Percentiles rank a stretch among this genome's conserved stretches.
These are phyloP conservation scores for Phytophthora citrophthora DNA, from an alignment of 352 stramenopile genomes.

Conservation along the genomic window DNA sequence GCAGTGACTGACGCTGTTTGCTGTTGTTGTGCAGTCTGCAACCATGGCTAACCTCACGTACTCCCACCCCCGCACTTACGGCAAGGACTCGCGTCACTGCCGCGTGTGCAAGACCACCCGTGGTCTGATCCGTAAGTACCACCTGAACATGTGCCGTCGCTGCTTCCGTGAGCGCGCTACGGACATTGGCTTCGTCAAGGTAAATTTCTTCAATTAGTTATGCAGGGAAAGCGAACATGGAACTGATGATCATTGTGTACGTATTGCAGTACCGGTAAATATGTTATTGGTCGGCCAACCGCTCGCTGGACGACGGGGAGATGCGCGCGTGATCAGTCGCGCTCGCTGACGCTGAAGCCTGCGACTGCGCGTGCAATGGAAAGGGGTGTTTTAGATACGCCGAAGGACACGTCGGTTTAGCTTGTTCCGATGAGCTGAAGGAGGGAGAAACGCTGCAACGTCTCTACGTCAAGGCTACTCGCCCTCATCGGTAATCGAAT, in stretches of 20 bases:
- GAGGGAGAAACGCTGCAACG: conserved; percentile 22
- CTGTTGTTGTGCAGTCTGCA: conserved; percentile 53
- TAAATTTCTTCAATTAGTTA: conserved; percentile 38
- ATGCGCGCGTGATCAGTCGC: conserved; percentile 36
- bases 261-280: conserved; percentile 70
- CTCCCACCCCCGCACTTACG: conserved; percentile 88
- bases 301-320: conserved; percentile 37
- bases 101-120: conserved; percentile 91
- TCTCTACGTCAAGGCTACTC: conserved; percentile 11
- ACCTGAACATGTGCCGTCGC: conserved; percentile 96
- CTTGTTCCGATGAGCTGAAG: conserved; percentile 24
- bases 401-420: conserved; percentile 58
- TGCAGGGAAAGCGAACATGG: neutral
- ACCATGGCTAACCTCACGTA: conserved; percentile 92
- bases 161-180: conserved; percentile 96
- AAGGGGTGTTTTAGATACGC: conserved; percentile 62
- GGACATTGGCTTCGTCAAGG: conserved; percentile 97
- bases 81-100: conserved; percentile 92
- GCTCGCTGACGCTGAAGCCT: conserved; percentile 38
- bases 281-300: conserved; percentile 55
- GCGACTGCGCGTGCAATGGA: conserved; percentile 46
- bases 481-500: conserved; percentile 51
- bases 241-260: conserved; percentile 6
- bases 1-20: conserved; percentile 17
- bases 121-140: conserved; percentile 97